Conservation (phyloP, 2,329 filamentous ascomycete species). For the Furcasterigmium furcatum region DNA sequence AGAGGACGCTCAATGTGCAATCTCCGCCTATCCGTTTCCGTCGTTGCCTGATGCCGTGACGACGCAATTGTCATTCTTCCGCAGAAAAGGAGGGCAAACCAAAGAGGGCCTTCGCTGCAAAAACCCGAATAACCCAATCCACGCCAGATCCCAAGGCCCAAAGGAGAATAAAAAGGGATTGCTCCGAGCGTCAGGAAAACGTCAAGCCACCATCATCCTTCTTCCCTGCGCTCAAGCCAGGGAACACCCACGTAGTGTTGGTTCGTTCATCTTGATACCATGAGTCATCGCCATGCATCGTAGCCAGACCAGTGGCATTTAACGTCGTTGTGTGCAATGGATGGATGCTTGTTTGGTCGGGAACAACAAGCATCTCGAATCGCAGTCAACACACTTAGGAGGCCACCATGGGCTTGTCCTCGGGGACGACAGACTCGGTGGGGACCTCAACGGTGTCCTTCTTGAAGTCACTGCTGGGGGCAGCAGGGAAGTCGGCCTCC, state of each 20-base stretch:
- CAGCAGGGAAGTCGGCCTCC: constrained; percentile 16
- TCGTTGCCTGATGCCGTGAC: not conserved
- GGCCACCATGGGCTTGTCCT: constrained; percentile 18
- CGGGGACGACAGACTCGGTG: constrained; percentile 19
- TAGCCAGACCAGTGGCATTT: constrained; percentile 10
- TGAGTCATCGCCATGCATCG: constrained; percentile 12
- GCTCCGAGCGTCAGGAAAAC: not conserved
- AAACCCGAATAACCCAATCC: constrained; percentile 2
- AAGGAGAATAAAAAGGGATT: not conserved
- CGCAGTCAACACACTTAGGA: constrained; percentile 10
- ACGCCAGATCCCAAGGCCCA: not conserved
- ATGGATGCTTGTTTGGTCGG: not conserved
- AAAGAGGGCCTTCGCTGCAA: not conserved
- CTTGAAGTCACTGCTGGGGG: constrained; percentile 11
- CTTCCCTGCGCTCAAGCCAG: not conserved
- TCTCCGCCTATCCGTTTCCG: not conserved
- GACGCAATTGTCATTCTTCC: not conserved
- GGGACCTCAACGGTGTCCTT: constrained; percentile 3
- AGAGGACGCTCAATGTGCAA: not conserved
- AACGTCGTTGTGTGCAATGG: no score
- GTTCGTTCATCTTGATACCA: constrained; percentile 5
- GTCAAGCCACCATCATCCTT: not conserved
- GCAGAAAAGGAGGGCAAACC: not conserved
- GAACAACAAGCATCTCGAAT: constrained; percentile 8
- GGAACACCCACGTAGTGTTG: not conserved